Evolutionary conservation across 306 rosid species (phyloP), one percentile per base, ranked within the genome.

Genomic region (Lotus japonicus): DNA sequence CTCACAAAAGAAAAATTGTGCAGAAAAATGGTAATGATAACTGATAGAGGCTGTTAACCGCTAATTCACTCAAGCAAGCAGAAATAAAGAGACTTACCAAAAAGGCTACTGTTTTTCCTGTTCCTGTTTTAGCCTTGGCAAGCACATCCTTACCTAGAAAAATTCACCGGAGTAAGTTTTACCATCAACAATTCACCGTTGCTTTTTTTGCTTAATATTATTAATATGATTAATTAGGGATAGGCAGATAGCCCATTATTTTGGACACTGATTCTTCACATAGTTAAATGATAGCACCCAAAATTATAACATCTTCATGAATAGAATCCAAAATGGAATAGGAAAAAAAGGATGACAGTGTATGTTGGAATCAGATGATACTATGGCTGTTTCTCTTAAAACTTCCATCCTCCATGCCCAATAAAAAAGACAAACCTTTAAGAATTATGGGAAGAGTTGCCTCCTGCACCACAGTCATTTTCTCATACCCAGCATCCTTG

Each of bases 91-190:
- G 65, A 16, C 92, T 69, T 78, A 94, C 99, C 96, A 94, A 84
- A 84, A 90, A 94, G 7, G 99, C 99, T 41, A 94, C 95, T 42
- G 99, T 94, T 88, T 94, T 94, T 54, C 99, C 99, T 0, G 99
- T 94, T 70, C 99, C 99, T 15, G 97, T 94, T 84, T 57, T 94
- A 50, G 99, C 97, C 82, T 90, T 94, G 74, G 97, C 99, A 33
- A 94, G 92, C 56, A 94, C 97, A 78, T 94, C 97, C 90, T 88
- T 94, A 77, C 99, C 97, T 94, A 64, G 46, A 85, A 75, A 78
- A 49, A 38, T 65, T 7, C 71, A 65, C 16, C 15, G 52, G 70
- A 66, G 70, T 70, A 31, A 80, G 75, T 49, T 45, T 15, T 58
- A 66, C 43, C 53, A 36, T 71, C 38, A 66, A 10, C 51, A 49